These are phyloP conservation scores for Pythium sp. DNA, from an alignment of 352 stramenopile genomes.

Conservation along the genomic window DNA sequence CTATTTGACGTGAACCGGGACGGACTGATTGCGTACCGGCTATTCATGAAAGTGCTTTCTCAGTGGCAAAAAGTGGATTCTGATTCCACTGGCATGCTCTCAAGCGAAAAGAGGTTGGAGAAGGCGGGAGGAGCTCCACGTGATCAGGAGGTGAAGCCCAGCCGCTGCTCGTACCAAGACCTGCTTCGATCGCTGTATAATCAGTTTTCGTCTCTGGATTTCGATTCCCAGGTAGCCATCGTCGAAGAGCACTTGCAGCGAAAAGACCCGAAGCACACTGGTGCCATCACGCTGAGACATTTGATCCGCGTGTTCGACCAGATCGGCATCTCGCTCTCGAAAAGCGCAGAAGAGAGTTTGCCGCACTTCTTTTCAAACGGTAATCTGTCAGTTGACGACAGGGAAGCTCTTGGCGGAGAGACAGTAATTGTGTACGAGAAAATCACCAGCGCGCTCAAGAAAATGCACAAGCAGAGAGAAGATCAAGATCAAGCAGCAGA, in stretches of 20 bases:
- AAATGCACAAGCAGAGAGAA: conserved; percentile 18
- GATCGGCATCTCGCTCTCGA: conserved; percentile 49
- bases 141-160: background rate
- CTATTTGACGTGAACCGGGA: conserved; percentile 73
- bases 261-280: conserved; percentile 29
- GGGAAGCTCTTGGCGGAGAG: background rate
- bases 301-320: conserved; percentile 47
- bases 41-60: conserved; percentile 74
- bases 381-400: background rate
- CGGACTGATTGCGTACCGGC: conserved; percentile 56
- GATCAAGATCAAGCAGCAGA: conserved; percentile 2
- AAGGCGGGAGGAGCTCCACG: conserved; percentile 1
- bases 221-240: conserved; percentile 60
- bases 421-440: conserved; percentile 30
- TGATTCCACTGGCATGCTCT: background rate
- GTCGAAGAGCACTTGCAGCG: conserved; percentile 52
- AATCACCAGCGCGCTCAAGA: conserved; percentile 30
- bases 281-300: conserved; percentile 31
- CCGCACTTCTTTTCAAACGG: conserved; percentile 26
- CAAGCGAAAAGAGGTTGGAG: background rate
- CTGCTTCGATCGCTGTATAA: conserved; percentile 54
- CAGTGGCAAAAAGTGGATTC: conserved; percentile 33
- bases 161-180: conserved; percentile 18
- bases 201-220: conserved; percentile 69
- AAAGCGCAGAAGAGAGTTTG: conserved; percentile 35